Evolutionary conservation across 1,284 basidiomycete genomes (phyloP).

Genomic region (Cryptococcus wingfieldii): DNA sequence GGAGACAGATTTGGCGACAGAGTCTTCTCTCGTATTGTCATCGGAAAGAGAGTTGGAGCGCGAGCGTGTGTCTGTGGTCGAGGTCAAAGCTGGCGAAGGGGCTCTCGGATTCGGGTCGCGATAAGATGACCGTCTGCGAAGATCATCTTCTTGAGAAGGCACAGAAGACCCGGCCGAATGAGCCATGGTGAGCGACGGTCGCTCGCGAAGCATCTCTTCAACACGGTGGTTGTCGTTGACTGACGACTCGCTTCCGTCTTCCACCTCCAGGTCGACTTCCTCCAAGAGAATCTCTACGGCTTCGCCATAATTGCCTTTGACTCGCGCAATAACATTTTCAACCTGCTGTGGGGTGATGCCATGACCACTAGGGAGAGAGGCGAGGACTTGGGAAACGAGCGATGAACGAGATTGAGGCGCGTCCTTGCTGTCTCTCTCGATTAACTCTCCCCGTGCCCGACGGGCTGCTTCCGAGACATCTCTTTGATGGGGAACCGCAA

Average conservation of each 20-base stretch:
- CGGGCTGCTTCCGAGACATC: constrained; percentile 37
- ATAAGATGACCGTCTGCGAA: neutral
- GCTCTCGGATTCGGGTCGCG: neutral
- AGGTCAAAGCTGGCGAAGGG: constrained; percentile 6
- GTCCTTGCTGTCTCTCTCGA: constrained; percentile 7
- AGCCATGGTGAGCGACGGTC: neutral
- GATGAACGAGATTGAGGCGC: neutral
- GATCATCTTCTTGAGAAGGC: too few relatives aligned
- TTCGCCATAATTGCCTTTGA: constrained; percentile 34
- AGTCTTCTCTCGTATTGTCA: neutral
- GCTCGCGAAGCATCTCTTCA: constrained; percentile 11
- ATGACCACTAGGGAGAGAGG: constrained; percentile 32
- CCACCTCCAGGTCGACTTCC: constrained; percentile 23
- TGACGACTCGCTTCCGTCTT: constrained; percentile 7
- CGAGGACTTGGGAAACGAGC: constrained; percentile 17
- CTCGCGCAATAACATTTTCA: constrained; percentile 24
- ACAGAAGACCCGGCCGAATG: neutral
- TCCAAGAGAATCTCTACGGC: constrained; percentile 41
- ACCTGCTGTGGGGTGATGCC: constrained; percentile 19
- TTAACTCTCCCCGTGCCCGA: constrained; percentile 29
- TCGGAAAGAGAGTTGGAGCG: constrained; percentile 2
- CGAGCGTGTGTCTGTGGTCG: constrained; percentile 8
- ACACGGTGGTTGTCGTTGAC: constrained; percentile 14
- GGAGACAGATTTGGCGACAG: neutral
- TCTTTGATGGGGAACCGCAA: constrained; percentile 33